Base-by-base conservation (phyloP, 2,329 filamentous ascomycete species). In the Ophiostoma populinum region DNA sequence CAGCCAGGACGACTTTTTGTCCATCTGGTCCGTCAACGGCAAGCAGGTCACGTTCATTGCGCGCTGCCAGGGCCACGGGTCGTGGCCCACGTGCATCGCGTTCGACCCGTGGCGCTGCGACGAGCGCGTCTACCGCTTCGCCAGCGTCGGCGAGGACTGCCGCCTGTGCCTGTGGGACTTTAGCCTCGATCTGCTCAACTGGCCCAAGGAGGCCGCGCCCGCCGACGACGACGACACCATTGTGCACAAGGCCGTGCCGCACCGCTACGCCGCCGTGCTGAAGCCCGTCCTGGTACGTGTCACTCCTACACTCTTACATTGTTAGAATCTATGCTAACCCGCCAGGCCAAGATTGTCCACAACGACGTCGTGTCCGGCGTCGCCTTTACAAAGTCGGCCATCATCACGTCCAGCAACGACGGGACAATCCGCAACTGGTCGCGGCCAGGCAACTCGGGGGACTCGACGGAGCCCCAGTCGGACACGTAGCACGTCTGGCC, bases 81-180 rank as follows among this genome's bases (percentile, higher is more conserved):
- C 85, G 5, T 98, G 85, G 85, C 86, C 98, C 1, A 85, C 83
- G 4, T 75, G 77, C 12, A 82, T 98, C 25, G 82, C 83, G 4
- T 98, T 95, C 52, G 90, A 98, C 52, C 85, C 85, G 0, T 98
- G 90, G 90, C 71, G 86, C 43, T 98, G 90, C 50, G 90, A 98
- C 50, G 83, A 92, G 51, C 74, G 80, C 46, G 95, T 83, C 47
- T 98, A 98, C 56, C 73, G 90, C 2, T 93, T 98, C 48, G 90
- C 90, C 20, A 93, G 83, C 48, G 87, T 98, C 1, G 90, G 87
- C 11, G 87, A 95, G 51, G 90, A 98, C 52, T 82, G 86, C 47
- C 69, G 85, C 38, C 61, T 98, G 13, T 71, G 93, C 40, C 62
- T 98, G 10, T 98, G 90, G 90, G 90, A 98, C 59, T 98, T 98